Evolutionary conservation across 208 protist genomes (phyloP), one percentile per base, ranked within the genome.

Genomic region (Sergeia podlipaevii): DNA sequence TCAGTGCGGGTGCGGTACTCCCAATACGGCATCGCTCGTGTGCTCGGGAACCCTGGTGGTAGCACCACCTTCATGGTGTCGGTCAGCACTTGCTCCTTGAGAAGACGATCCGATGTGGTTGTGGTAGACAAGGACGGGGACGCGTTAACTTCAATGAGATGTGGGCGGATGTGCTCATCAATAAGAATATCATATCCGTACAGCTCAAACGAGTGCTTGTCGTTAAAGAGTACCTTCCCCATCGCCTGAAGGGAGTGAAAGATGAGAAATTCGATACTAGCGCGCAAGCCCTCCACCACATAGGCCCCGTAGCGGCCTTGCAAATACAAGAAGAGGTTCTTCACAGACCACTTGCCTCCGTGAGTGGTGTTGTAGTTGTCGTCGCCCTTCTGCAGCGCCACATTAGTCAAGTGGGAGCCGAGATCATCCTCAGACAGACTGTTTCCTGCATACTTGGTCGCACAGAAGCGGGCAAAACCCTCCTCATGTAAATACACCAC

Each of bases 161-260:
- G 98, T 4, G 97, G 97, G 30, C 96, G 83, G 6, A 99, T 70
- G 3, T 78, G 49, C n/a, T 79, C 78, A 61, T 99, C 97, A 34
- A 99, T 85, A 18, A 99, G 75, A 6, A 99, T 79, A 71, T 99
- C 98, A 54, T 97, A 98, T 17, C 98, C 98, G 76, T 98, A 99
- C 15, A 97, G 59, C 67, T 99, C 98, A 79, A 98, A 99, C 57
- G 89, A 98, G 63, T 97, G 84, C 51, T 79, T 81, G 63, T 98
- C 96, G 50, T 97, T 97, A 53, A 96, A 97, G 45, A 98, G 94
- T 3, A 97, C 76, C 39, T 70, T 55, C 51, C 96, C 87, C 66
- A 93, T 81, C 10, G 93, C 85, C 49, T 78, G 76, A 10, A 98
- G 77, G 8, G 91, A 96, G 58, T 97, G 86, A 36, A 85, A 85